Base-by-base conservation (phyloP, 495 filamentous ascomycete genomes). In the Talaromyces wortmannii region DNA sequence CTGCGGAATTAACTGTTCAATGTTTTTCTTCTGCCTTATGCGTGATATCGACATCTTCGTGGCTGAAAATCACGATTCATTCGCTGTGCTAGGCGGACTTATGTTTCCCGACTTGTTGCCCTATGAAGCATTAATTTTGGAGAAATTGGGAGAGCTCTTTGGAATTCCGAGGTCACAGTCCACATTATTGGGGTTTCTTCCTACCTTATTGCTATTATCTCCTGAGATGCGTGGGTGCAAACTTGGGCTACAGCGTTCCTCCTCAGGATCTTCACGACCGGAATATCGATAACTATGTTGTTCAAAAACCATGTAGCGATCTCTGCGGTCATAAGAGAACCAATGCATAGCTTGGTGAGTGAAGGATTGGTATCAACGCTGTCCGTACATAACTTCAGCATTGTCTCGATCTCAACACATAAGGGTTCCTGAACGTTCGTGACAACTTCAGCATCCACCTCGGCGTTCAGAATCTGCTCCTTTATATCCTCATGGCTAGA, bases 251-350 rank as follows among this genome's bases (percentile, higher is more conserved):
- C 15, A 23, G 48, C 33, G 46, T 13, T 17, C 47, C 54, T 56
- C 55, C 55, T n/a, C 18, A 57, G 49, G 29, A 57, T 46, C 32
- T 57, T 53, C 31, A 57, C n/a, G 18, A 57, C 36, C 13, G 55
- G 43, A 11, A 57, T 33, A 57, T 57, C 55, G 30, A 44, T 44
- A 33, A 33, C 55, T 42, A 57, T 32, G 31, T 57, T 48, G n/a
- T 54, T 57, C 31, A 44, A 57, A 49, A 57, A 57, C 55, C 55
- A 57, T 10, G 30, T 29, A 12, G 50, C 50, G 49, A 57, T 53
- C 12, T 57, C 55, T 12, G 44, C 50, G 16, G 55, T 49, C 33
- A 53, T 44, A 40, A 57, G 48, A 8, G 55, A 57, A 53, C 53
- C 55, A 12, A 57, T 47, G 3, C 54, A 45, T 15, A 56, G 45